These are phyloP conservation scores for Barbarea vulgaris DNA, from an alignment of 345 rosid genomes.

Conservation along the genomic window DNA sequence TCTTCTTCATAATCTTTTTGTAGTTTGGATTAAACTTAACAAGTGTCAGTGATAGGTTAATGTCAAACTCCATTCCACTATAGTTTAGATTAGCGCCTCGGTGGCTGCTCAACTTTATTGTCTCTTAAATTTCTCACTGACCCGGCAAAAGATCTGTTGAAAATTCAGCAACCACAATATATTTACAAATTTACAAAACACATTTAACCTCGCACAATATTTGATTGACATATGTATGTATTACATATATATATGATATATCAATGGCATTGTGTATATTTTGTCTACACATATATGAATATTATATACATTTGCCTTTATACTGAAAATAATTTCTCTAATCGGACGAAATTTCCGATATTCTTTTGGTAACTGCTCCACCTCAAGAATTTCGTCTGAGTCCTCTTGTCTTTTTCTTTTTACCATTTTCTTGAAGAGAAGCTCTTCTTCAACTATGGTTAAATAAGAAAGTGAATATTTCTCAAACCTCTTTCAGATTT, in stretches of 20 bases:
- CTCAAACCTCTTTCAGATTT: conserved; percentile 18
- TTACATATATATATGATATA: too few relatives aligned
- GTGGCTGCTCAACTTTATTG: background rate
- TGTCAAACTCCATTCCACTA: background rate
- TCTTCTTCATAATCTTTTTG: background rate
- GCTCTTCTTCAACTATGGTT: conserved; percentile 32
- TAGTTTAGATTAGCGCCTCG: too few relatives aligned
- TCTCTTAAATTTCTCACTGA: background rate
- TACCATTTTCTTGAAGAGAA: conserved; percentile 33
- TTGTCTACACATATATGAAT: background rate
- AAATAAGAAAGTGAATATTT: conserved; percentile 23
- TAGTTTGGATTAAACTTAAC: background rate
- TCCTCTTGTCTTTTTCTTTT: conserved; percentile 38
- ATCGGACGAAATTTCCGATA: background rate
- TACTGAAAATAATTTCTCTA: background rate
- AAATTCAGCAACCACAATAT: background rate
- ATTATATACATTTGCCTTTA: conserved; percentile 12
- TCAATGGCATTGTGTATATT: background rate
- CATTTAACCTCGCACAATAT: background rate
- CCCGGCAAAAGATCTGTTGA: background rate
- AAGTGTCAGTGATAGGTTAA: background rate
- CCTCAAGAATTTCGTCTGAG: conserved; percentile 26
- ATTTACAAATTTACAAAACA: background rate
- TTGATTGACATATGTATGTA: background rate
- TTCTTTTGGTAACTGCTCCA: conserved; percentile 41